Base-by-base conservation (phyloP, 2,329 filamentous ascomycete genomes). In the Nothomitra cinnamomea region DNA sequence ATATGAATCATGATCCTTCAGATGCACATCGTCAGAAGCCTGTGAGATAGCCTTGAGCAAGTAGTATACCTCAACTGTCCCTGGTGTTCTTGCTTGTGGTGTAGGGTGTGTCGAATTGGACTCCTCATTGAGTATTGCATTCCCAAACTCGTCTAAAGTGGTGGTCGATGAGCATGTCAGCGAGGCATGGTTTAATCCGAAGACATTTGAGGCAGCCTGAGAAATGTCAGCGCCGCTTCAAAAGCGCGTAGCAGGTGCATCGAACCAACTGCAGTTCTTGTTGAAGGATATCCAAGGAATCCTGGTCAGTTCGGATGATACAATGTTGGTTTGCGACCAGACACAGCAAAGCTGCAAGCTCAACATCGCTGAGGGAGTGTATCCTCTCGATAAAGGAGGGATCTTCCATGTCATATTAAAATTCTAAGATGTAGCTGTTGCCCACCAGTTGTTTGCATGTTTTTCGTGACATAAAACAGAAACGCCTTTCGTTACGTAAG, bases 291-390 rank as follows among this genome's bases (percentile, higher is more conserved):
- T 84, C 74, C 54, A 90, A 68, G 52, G 72, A 69, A 36, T 77
- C 70, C 3, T 70, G 65, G 1, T 81, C 77, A 15, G 86, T 85
- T 67, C 87, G 83, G 62, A 96, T 80, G 60, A 96, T 80, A 69
- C 87, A 95, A 66, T 96, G 89, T 66, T 95, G 85, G 59, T 82
- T 77, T 56, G 82, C 80, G 57, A 88, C 75, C 52, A 96, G 77
- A 63, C 84, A 89, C 51, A 95, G 77, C 41, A 96, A 75, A 13
- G 85, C 71, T 22, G 90, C 92, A 56, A 96, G 78, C 69, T 95
- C 89, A 41, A 95, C 75, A 69, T 95, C 89, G 62, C 83, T 85
- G 58, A 96, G 74, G 60, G 79, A 76, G 63, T 89, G 84, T 60
- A 94, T 77, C 66, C 83, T 83, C 58, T 77, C 72, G 57, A 82